phyloP scores from a whole-genome alignment of 169 alveolate species.

The Babesia ovata region DNA sequence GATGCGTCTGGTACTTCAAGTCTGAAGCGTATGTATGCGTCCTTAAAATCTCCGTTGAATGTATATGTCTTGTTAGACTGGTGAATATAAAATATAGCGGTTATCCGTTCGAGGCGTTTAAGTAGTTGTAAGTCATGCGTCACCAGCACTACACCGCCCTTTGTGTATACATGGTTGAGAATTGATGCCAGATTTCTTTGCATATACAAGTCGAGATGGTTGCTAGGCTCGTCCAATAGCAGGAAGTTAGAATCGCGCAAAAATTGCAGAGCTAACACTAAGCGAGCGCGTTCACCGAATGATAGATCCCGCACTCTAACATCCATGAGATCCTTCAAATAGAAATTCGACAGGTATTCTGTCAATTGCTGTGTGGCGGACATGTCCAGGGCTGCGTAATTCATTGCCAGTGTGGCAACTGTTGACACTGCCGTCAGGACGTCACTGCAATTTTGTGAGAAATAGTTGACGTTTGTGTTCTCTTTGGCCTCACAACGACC shows the following conservation, averaged over 20 bases:
- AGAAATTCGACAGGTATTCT: conserved; percentile 67
- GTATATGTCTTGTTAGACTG: conserved; percentile 65
- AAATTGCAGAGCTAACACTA: conserved; percentile 69
- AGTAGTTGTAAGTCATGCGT: conserved; percentile 77
- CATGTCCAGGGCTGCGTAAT: conserved; percentile 24
- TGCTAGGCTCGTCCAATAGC: conserved; percentile 75
- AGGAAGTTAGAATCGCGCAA: conserved; percentile 73
- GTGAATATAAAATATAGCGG: conserved; percentile 59
- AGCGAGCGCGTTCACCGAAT: conserved; percentile 76
- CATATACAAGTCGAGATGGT: conserved; percentile 75
- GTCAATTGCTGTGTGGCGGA: conserved; percentile 39
- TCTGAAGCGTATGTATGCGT: conserved; percentile 18
- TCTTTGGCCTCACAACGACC: conserved; percentile 21
- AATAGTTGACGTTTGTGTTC: conserved; percentile 20
- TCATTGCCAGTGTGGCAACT: conserved; percentile 31
- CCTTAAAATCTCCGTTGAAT: conserved; percentile 66
- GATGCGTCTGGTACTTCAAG: conserved; percentile 15
- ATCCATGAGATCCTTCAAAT: conserved; percentile 61
- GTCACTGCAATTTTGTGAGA: conserved; percentile 57
- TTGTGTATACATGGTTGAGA: conserved; percentile 67
- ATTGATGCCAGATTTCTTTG: conserved; percentile 52
- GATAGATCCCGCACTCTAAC: conserved; percentile 57
- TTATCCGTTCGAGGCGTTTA: conserved; percentile 61
- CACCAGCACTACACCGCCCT: conserved; percentile 73
- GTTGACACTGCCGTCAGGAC: conserved; percentile 26